These are phyloP conservation scores for Apiospora marii DNA, from an alignment of 2,329 filamentous ascomycete species.

Conservation along the genomic window DNA sequence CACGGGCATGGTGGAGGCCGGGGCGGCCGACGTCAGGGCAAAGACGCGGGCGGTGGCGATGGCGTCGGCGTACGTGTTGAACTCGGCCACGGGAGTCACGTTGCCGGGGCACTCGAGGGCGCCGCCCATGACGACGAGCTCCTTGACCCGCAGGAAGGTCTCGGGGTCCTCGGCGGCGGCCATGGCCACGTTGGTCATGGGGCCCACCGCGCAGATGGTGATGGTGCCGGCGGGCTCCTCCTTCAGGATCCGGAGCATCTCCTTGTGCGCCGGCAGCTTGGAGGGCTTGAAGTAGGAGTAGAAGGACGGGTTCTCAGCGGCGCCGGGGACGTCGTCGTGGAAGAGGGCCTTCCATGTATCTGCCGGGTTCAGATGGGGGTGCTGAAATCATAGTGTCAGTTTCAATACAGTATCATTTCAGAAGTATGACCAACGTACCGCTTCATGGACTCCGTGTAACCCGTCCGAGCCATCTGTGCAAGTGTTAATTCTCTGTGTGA, in stretches of 20 bases:
- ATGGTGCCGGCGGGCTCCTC: constrained; percentile 86
- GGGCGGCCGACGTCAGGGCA: constrained; percentile 77
- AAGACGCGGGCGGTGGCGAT: constrained; percentile 79
- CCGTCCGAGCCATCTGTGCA: constrained; percentile 75
- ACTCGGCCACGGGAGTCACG: constrained; percentile 85
- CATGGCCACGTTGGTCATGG: constrained; percentile 90
- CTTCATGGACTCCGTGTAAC: constrained; percentile 76
- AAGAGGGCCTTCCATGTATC: constrained; percentile 79
- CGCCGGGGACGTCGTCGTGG: constrained; percentile 45
- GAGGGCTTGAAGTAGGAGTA: constrained; percentile 78
- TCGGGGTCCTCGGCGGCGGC: constrained; percentile 89
- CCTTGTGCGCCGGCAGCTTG: constrained; percentile 75
- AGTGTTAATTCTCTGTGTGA: constrained; percentile 27
- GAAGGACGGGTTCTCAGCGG: constrained; percentile 52
- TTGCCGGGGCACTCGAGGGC: constrained; percentile 83
- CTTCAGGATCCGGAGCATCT: constrained; percentile 86
- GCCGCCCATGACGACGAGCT: constrained; percentile 96
- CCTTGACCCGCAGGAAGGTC: constrained; percentile 86
- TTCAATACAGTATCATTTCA: constrained; percentile 23
- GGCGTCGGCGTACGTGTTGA: constrained; percentile 93
- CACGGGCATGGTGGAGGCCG: constrained; percentile 82
- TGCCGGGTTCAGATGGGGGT: constrained; percentile 77
- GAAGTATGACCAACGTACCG: constrained; percentile 45
- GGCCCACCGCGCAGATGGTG: constrained; percentile 89
- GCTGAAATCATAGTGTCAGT: constrained; percentile 47